phyloP scores from a whole-genome alignment of 495 filamentous ascomycete genomes.

The Chaetomium tenue region DNA sequence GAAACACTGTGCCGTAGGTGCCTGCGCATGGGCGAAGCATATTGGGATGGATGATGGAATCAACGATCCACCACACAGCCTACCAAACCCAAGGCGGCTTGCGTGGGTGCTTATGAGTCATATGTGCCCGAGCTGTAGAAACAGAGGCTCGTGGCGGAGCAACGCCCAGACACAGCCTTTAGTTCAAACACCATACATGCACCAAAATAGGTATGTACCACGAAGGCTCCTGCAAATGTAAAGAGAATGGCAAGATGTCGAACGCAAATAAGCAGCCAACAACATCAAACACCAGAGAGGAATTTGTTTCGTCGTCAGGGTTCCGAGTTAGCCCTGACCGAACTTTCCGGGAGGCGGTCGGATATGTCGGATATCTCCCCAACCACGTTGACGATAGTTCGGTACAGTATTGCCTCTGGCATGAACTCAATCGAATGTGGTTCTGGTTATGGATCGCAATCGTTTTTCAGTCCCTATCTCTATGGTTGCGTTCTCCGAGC shows the following conservation, averaged over 20 bases:
- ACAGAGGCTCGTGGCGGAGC: neutral
- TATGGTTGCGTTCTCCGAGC: neutral
- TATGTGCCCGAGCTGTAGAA: neutral
- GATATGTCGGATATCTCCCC: too few relatives aligned
- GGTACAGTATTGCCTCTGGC: too few relatives aligned
- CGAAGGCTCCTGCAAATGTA: neutral
- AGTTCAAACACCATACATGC: neutral
- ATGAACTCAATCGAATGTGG: too few relatives aligned
- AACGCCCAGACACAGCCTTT: neutral
- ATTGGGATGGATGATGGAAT: neutral
- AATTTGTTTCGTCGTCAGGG: conserved; percentile 42
- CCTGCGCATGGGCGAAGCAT: neutral
- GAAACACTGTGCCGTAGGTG: neutral
- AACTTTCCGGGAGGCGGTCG: too few relatives aligned
- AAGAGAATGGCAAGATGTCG: neutral
- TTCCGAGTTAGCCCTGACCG: conserved; percentile 39
- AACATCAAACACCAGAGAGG: conserved; percentile 49
- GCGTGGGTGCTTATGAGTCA: neutral
- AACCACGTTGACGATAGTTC: too few relatives aligned
- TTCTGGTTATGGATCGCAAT: too few relatives aligned
- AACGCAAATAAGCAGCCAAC: neutral
- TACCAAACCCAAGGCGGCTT: neutral
- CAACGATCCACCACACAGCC: neutral
- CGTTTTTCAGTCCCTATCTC: too few relatives aligned
- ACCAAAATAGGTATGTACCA: neutral